Evolutionary conservation across 306 rosid genomes (phyloP).

Genomic region (Cucurbita argyrosperma): DNA sequence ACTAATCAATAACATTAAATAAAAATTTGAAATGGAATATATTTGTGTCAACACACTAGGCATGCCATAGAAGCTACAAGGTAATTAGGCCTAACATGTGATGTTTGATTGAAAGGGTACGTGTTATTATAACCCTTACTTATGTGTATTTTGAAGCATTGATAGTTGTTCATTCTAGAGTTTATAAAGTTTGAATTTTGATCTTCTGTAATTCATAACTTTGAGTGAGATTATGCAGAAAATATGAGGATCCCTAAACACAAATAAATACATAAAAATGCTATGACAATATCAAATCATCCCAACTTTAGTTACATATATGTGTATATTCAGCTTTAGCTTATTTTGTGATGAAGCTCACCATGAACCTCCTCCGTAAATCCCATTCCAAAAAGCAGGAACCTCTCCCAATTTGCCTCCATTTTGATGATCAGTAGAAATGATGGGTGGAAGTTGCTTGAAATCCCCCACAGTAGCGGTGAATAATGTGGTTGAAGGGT

Average conservation of each 20-base stretch:
- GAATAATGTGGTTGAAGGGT: too few relatives aligned
- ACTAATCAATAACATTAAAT: too few relatives aligned
- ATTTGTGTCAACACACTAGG: too few relatives aligned
- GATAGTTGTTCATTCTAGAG: not conserved
- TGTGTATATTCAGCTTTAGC: not conserved
- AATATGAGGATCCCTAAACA: not conserved
- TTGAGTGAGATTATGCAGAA: too few relatives aligned
- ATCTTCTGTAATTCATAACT: too few relatives aligned
- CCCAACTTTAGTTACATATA: not conserved
- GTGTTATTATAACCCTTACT: not conserved
- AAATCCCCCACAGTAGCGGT: not conserved
- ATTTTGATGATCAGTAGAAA: conserved; percentile 2
- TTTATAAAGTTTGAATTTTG: not conserved
- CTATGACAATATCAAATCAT: not conserved
- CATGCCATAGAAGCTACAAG: too few relatives aligned
- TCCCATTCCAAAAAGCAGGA: conserved; percentile 10
- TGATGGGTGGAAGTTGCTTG: conserved; percentile 3
- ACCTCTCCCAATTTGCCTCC: conserved; percentile 3
- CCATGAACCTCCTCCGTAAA: conserved; percentile 14
- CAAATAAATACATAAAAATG: not conserved
- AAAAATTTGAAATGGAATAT: too few relatives aligned
- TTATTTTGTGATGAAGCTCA: not conserved
- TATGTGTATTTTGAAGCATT: not conserved
- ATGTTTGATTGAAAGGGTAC: too few relatives aligned
- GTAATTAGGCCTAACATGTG: too few relatives aligned